Base-by-base conservation (phyloP, 1,284 basidiomycete genomes). In the Cryptococcus amylolentus region DNA sequence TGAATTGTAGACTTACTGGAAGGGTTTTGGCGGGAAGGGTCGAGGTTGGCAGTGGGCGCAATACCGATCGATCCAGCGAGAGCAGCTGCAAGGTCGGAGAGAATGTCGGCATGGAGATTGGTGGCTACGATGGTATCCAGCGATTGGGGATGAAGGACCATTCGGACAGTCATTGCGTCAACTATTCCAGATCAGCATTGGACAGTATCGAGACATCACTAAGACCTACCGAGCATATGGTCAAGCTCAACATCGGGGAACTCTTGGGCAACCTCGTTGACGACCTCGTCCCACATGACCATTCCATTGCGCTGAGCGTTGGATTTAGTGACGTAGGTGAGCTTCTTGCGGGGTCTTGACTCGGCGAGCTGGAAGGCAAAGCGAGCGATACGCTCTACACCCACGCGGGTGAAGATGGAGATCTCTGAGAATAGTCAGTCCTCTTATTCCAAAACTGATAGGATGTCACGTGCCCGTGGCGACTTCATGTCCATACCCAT, bases 41-140 rank as follows among this genome's bases (percentile, higher is more conserved):
- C 82, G 47, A 84, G 73, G 62, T 84, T 84, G 23, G 80, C 81
- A 5, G 81, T 81, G 4, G 83, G 83, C 4, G 83, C 84, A 43
- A 84, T 83, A 10, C 83, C 83, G 58, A 85, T 84, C 7, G 82
- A 82, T 13, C 84, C 83, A 1, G 82, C 81, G 39, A 82, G 78
- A 3, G 82, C 82, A 6, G 83, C 81, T 2, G 81, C 83, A 18
- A 84, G 76, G 60, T 84, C 82, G 38, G 81, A 83, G 18, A 84
- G 72, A 45, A 67, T 67, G 42, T 84, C 82, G 41, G 81, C 82
- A 57, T 83, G 81, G 18, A 84, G 71, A 61, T 84, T 84, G 13
- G 82, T 82, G 4, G 81, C 81, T 14, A 82, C 80, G 28, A 83
- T 82, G n/a, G 81, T 81, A 62, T 83, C 82, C 62, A 83, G 81